These are phyloP conservation scores for Mimosa bimucronata DNA, from an alignment of 306 rosid genomes.

Conservation along the genomic window DNA sequence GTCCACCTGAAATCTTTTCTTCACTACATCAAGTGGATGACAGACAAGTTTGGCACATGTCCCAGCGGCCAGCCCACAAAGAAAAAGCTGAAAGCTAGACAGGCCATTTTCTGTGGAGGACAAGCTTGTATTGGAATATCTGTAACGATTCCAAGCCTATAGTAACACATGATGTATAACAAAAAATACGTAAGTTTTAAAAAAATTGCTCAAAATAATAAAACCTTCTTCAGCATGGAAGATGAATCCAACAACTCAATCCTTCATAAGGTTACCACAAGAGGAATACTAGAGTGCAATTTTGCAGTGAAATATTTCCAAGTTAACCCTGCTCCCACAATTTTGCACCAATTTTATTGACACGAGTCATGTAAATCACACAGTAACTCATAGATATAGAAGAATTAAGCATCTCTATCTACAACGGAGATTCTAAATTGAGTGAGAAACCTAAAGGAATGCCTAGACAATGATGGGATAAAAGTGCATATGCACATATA, in stretches of 20 bases:
- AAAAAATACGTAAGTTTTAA: background rate
- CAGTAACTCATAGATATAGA: background rate
- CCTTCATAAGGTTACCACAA: background rate
- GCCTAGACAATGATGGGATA: slow-evolving; percentile 17
- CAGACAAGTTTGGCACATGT: slow-evolving; percentile 96
- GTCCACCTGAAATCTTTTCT: slow-evolving; percentile 94
- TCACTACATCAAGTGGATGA: slow-evolving; percentile 98
- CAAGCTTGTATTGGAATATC: slow-evolving; percentile 41
- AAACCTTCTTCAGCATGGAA: background rate
- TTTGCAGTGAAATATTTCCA: background rate
- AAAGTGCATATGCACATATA: slow-evolving; percentile 14
- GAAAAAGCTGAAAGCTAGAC: slow-evolving; percentile 83
- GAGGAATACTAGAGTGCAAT: background rate
- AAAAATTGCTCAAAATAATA: background rate
- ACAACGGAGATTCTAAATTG: background rate
- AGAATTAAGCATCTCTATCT: slow-evolving; percentile 17
- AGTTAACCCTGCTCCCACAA: background rate
- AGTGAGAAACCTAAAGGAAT: slow-evolving; percentile 12
- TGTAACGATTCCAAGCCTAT: slow-evolving; percentile 67
- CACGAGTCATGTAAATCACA: background rate
- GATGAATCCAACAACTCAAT: background rate
- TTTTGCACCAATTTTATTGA: slow-evolving; percentile 8
- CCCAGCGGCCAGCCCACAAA: slow-evolving; percentile 92
- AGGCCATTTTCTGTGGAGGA: slow-evolving; percentile 39
- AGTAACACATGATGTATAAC: slow-evolving; percentile 32